A percentile compares a stretch with the other conserved stretches of the same genome.
phyloP scores from a whole-genome alignment of 179 eudicot genomes.

The Beta corolliflora region DNA sequence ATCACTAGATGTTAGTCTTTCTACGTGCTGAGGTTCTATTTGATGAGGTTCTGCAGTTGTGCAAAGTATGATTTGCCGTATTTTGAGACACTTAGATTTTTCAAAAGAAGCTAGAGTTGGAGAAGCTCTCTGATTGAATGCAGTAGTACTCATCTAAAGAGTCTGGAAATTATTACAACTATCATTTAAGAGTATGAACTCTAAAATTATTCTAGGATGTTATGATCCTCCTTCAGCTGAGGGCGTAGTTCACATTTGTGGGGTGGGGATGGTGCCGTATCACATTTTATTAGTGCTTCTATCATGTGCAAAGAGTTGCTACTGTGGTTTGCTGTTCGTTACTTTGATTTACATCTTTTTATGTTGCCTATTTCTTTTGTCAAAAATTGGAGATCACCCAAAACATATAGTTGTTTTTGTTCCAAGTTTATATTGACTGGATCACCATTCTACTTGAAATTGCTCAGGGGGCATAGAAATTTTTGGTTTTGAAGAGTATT shows the following conservation, averaged over 20 bases:
- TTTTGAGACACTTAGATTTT: neutral
- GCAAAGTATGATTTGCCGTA: neutral
- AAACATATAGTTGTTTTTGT: neutral
- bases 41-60: neutral
- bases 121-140: neutral
- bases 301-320: neutral
- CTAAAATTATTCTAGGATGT: neutral
- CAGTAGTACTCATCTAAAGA: neutral
- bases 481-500: neutral
- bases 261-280: neutral
- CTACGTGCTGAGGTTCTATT: neutral
- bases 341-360: neutral
- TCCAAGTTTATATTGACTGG: neutral
- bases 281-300: neutral
- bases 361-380: neutral
- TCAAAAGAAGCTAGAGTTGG: neutral
- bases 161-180: neutral
- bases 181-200: neutral
- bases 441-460: too few species aligned
- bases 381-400: neutral
- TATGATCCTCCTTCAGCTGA: constrained; percentile 1
- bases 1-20: neutral
- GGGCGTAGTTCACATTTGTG: neutral
- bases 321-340: neutral
- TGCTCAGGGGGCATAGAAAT: neutral